Conservation (phyloP, 2,329 filamentous ascomycete genomes). For the Phoma sp. region DNA sequence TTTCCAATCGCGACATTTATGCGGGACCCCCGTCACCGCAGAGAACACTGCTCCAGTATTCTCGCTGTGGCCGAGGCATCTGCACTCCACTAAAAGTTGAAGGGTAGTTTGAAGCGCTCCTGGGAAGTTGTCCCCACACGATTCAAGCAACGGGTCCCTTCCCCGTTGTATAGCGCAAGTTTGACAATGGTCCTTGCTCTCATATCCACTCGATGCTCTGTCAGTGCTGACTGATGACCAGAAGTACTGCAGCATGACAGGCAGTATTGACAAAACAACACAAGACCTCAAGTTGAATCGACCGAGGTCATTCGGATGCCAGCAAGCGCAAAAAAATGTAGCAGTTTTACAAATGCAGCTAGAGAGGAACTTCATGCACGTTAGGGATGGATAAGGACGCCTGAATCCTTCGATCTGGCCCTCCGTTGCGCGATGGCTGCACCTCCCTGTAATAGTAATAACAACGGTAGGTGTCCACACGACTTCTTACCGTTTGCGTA, state of each 20-base stretch:
- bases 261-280: background rate
- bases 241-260: background rate
- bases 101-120: background rate
- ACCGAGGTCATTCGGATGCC: background rate
- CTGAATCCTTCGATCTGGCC: slow-evolving; percentile 3
- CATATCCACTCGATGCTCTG: background rate
- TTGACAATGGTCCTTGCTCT: background rate
- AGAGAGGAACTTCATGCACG: no score
- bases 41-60: background rate
- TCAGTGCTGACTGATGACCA: background rate
- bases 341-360: background rate
- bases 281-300: no score
- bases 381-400: no score
- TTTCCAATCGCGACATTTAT: background rate
- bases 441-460: no score
- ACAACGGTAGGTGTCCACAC: background rate
- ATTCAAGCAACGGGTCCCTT: background rate
- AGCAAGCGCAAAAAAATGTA: background rate
- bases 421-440: background rate
- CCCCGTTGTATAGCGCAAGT: background rate
- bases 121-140: background rate
- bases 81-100: background rate
- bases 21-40: background rate
- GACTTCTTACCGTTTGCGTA: background rate
- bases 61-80: background rate